Base-by-base conservation (phyloP, 768 basidiomycete genomes). In the Panaeolus papilionaceus region DNA sequence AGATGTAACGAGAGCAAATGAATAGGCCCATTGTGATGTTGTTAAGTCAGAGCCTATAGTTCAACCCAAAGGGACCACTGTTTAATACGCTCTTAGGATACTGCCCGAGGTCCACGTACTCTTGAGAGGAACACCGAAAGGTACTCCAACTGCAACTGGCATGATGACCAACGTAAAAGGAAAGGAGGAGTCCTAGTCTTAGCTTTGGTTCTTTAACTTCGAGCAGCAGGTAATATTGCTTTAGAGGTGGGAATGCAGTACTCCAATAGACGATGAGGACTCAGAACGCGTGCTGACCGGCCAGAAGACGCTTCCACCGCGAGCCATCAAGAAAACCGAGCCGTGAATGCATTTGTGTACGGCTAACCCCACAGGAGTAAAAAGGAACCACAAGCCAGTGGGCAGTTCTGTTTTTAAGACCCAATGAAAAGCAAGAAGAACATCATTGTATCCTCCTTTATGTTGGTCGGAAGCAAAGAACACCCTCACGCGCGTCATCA, bases 1-100 rank as follows among this genome's bases (percentile, higher is more conserved):
- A 11, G 90, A 86, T 20, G 91, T 92, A 67, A 93, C 88, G 65
- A 92, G 85, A 44, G 81, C 80, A 75, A 91, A 93, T 8, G 91
- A 83, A 74, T 84, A 89, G 33, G 77, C 78, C 84, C 84, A 89
- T 71, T 81, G 79, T 58, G 74, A 79, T 69, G 76, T 78, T n/a
- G 76, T 77, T 67, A 87, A 77, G 68, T 86, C 80, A 63, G 83
- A 74, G 63, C 80, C 85, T 82, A 64, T 58, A 61, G 62, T 64
- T 47, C 28, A 16, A 16, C 37, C 33, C 26, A 33, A 44, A 40
- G 23, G n/a, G 44, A 33, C 33, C 10, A 4, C 26, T 28, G 14
- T 37, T 51, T 26, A 51, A 12, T 9, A 51, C 20, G 7, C 20
- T 18, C 47, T 23, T 20, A 9, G 20, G 4, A 28, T 42, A 20